Evolutionary conservation across 129 eudicot species (phyloP).

Genomic region (Arctium minus): DNA sequence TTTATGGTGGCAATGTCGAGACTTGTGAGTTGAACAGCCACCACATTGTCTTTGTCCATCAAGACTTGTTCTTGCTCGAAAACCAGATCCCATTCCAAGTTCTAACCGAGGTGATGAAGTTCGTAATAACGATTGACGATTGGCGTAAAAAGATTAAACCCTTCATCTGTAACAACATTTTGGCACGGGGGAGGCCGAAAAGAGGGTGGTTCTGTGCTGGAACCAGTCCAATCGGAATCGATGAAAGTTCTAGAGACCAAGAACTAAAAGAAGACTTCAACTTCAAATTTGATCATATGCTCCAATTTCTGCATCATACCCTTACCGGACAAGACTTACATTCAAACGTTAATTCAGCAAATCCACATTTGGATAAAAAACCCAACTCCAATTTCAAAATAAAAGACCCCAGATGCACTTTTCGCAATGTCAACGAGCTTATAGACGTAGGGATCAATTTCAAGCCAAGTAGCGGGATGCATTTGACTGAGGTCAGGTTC

Average conservation of each 20-base stretch:
- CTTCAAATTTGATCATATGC: neutral
- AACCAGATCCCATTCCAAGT: slow-evolving; percentile 38
- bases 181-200: neutral
- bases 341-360: neutral
- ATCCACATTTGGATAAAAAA: neutral
- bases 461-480: slow-evolving; percentile 1
- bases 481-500: slow-evolving; percentile 10
- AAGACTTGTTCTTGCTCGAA: slow-evolving; percentile 40
- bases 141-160: neutral
- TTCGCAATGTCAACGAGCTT: slow-evolving; percentile 28
- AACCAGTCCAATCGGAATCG: neutral
- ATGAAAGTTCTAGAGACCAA: neutral
- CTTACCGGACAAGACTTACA: neutral
- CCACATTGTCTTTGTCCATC: slow-evolving; percentile 11
- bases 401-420: slow-evolving; percentile 8
- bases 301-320: neutral
- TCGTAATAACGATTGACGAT: neutral
- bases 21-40: slow-evolving; percentile 10
- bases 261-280: neutral
- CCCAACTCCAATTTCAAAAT: neutral
- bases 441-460: slow-evolving; percentile 30
- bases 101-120: slow-evolving; percentile 10
- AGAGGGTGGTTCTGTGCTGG: neutral
- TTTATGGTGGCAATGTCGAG: neutral
- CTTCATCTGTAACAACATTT: slow-evolving; percentile 5